A percentile compares a stretch with the other conserved stretches of the same genome.
These are phyloP conservation scores for Chytridium lagenaria DNA, from an alignment of 371 early-diverging fungal species.

Conservation along the genomic window DNA sequence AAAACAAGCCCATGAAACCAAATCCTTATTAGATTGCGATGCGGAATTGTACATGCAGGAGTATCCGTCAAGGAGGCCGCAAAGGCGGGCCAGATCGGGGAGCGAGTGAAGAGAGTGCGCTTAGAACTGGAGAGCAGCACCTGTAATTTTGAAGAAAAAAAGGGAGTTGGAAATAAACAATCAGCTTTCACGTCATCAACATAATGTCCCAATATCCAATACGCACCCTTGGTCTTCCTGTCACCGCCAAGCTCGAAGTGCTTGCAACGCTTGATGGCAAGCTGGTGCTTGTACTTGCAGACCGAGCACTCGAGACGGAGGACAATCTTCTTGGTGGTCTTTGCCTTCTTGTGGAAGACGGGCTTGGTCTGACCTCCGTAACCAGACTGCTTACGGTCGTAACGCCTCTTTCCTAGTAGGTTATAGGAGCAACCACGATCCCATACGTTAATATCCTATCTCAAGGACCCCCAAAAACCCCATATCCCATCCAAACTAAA, in stretches of 20 bases:
- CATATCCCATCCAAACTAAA: neutral
- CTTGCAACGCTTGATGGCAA: conserved; percentile 98
- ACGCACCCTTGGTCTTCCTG: conserved; percentile 77
- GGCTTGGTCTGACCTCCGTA: conserved; percentile 99
- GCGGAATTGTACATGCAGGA: neutral
- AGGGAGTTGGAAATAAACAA: neutral
- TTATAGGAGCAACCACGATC: neutral
- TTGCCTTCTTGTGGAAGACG: conserved; percentile 86
- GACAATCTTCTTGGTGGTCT: conserved; percentile 99
- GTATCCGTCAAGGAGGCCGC: neutral
- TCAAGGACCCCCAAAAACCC: neutral
- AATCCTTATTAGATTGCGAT: neutral
- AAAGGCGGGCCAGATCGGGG: neutral
- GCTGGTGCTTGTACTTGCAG: conserved; percentile 97
- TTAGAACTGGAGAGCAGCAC: conserved; percentile 82
- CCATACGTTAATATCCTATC: neutral
- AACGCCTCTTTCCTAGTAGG: conserved; percentile 70
- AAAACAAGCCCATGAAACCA: conserved; percentile 7
- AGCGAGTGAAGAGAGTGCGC: too few relatives aligned
- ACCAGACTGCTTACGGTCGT: conserved; percentile 72
- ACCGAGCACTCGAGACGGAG: conserved; percentile 97
- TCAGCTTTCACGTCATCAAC: neutral
- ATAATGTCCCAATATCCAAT: conserved; percentile 43
- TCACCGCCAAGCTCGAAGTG: conserved; percentile 99
- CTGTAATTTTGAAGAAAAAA: conserved; percentile 60